These are phyloP conservation scores for Fusarium sp. DNA, from an alignment of 2,329 filamentous ascomycete genomes.

Conservation along the genomic window DNA sequence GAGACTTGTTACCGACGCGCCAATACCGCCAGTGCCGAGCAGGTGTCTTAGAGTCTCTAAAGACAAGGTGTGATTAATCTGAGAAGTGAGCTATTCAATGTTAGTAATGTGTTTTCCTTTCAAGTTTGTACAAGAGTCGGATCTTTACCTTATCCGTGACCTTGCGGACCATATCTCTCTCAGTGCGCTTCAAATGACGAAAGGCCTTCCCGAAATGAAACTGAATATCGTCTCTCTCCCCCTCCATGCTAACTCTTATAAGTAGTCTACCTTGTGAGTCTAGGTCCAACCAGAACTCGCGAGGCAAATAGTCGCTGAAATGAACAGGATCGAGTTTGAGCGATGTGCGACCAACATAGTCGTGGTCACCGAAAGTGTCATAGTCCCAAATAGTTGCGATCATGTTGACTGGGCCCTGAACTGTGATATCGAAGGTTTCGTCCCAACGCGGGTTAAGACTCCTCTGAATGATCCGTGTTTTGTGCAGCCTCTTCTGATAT, in stretches of 20 bases:
- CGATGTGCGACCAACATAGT: constrained; percentile 96
- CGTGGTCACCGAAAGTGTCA: constrained; percentile 96
- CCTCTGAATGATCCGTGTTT: constrained; percentile 90
- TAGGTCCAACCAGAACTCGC: constrained; percentile 97
- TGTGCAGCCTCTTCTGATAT: constrained; percentile 95
- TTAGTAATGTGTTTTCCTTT: constrained; percentile 20
- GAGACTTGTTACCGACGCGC: constrained; percentile 77
- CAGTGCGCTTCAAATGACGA: constrained; percentile 91
- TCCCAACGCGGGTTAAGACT: constrained; percentile 97
- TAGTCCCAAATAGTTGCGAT: constrained; percentile 99
- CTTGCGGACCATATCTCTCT: constrained; percentile 97
- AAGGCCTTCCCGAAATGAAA: constrained; percentile 99
- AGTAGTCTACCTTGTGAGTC: constrained; percentile 93
- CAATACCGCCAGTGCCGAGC: constrained; percentile 73
- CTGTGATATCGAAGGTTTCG: constrained; percentile 95
- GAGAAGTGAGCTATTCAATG: constrained; percentile 77
- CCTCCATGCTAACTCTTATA: constrained; percentile 96
- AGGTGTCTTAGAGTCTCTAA: constrained; percentile 80
- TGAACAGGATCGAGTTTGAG: constrained; percentile 98
- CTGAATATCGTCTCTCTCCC: constrained; percentile 96
- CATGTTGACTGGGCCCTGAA: constrained; percentile 89
- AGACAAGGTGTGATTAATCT: constrained; percentile 91
- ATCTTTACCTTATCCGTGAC: constrained; percentile 90
- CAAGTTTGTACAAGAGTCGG: background rate
- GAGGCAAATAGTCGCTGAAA: constrained; percentile 93